Percentiles rank a stretch among this genome's conserved stretches.
phyloP scores from a whole-genome alignment of 2,329 filamentous ascomycete species.

The Trichoderma afroharzianum region DNA sequence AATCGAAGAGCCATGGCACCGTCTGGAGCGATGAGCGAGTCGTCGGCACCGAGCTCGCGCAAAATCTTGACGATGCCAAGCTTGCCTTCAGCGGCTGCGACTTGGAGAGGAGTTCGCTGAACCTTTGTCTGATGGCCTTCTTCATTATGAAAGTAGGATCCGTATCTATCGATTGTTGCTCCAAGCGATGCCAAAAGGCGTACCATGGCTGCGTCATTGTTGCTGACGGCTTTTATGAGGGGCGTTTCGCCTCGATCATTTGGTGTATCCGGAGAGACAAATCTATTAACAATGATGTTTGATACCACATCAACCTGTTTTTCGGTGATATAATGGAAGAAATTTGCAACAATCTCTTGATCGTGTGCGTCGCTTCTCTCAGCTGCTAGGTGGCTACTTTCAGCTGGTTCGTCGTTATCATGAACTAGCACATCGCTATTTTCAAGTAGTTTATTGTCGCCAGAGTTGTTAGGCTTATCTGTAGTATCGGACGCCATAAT shows the following conservation, averaged over 20 bases:
- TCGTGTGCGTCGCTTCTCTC: background rate
- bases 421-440: background rate
- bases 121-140: slow-evolving; percentile 24
- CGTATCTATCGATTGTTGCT: slow-evolving; percentile 32
- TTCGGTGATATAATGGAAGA: background rate
- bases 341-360: background rate
- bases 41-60: slow-evolving; percentile 40
- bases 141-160: background rate
- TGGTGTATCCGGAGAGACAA: background rate
- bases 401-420: background rate
- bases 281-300: background rate
- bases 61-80: slow-evolving; percentile 41
- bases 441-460: background rate
- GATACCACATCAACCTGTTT: background rate
- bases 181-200: background rate
- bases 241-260: slow-evolving; percentile 4
- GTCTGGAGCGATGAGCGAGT: slow-evolving; percentile 42
- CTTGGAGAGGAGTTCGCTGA: slow-evolving; percentile 42
- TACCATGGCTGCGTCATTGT: background rate
- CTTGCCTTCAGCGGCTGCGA: slow-evolving; percentile 39
- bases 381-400: background rate
- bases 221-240: background rate
- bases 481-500: background rate
- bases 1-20: slow-evolving; percentile 44
- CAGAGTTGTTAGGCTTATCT: background rate